Percentiles rank a stretch among this genome's conserved stretches.
Conservation (phyloP, 1,284 basidiomycete species). For the Pseudozyma hubeiensis region DNA sequence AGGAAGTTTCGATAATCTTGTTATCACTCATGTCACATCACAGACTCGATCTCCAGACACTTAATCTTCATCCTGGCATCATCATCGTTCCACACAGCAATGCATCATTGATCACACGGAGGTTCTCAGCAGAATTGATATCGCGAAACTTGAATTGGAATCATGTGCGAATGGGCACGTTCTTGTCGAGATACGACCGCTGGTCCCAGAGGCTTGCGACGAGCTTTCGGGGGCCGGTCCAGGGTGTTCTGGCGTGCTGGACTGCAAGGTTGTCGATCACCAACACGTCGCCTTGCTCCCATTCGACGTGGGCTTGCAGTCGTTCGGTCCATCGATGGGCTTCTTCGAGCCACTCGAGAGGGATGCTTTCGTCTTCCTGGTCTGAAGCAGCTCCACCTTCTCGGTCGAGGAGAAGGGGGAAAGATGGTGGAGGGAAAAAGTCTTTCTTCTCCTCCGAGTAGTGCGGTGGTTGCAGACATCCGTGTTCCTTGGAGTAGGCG, state of each 20-base stretch:
- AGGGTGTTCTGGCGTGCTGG: constrained; percentile 49
- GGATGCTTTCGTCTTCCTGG: constrained; percentile 29
- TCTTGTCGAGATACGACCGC: constrained; percentile 32
- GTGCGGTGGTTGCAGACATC: constrained; percentile 28
- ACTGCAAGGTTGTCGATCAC: constrained; percentile 54
- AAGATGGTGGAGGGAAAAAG: constrained; percentile 39
- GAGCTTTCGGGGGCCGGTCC: constrained; percentile 44
- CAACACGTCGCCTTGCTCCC: constrained; percentile 46
- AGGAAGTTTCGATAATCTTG: constrained; percentile 3
- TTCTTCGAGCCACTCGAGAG: constrained; percentile 40
- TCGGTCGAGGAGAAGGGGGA: constrained; percentile 15
- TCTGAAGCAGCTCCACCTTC: neutral
- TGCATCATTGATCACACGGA: neutral
- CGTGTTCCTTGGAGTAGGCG: constrained; percentile 34
- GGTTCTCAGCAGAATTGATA: neutral
- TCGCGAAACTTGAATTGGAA: too few species aligned
- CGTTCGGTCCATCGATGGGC: constrained; percentile 29
- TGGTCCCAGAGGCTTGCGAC: constrained; percentile 53
- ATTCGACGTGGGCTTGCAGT: constrained; percentile 48
- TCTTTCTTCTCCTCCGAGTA: constrained; percentile 32
- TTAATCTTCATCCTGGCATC: constrained; percentile 3
- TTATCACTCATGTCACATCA: neutral
- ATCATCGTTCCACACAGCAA: constrained; percentile 7
- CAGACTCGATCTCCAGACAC: neutral
- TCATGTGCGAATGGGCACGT: constrained; percentile 24